Base-by-base conservation (phyloP, 1,139 yeast species). In the Wickerhamomyces sp. region DNA sequence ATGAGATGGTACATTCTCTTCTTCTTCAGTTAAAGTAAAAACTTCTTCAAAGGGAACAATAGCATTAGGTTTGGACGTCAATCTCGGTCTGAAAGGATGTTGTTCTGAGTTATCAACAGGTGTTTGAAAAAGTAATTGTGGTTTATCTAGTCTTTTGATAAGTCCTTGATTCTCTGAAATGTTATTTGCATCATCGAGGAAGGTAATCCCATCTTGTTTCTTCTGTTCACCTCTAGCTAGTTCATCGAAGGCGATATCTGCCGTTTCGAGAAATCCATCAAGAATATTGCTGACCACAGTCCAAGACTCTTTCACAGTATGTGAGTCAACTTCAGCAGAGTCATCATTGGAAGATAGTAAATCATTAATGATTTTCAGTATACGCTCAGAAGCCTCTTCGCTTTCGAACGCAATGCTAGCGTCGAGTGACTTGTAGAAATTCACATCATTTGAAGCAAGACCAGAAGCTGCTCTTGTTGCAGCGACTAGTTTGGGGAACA, bases 381-480 rank as follows among this genome's bases (percentile, higher is more conserved):
- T 54, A 25, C 68, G 61, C 6, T 55, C 51, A 2, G 81, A 69
- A 3, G 76, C 60, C 1, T 55, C 51, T 25, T 73, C 72, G 19
- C 80, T 65, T 16, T 70, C 58, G 1, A 52, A 44, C 6, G 74
- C 65, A 22, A 85, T 58, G 0, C 61, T 56, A 2, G 68, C 54
- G 54, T 88, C 95, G n/a, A 89, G 60, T 33, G 89, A 76, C 40
- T 72, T 73, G 62, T 80, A 78, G 54, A 90, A 92, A 33, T 73
- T 74, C 20, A 89, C 74, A 64, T 92, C 98, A 48, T 86, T 88
- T 0, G 88, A 78, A 3, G 89, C 84, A 33, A 92, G 64, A 2
- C 85, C 77, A 6, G 83, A 68, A 0, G 96, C 77, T 2, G 86
- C 74, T 46, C 96, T 70, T 28, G 88, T 78, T 2, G 83, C 69